Base-by-base conservation (phyloP, 805 yeast species). In the Priceomyces melissophilus region DNA sequence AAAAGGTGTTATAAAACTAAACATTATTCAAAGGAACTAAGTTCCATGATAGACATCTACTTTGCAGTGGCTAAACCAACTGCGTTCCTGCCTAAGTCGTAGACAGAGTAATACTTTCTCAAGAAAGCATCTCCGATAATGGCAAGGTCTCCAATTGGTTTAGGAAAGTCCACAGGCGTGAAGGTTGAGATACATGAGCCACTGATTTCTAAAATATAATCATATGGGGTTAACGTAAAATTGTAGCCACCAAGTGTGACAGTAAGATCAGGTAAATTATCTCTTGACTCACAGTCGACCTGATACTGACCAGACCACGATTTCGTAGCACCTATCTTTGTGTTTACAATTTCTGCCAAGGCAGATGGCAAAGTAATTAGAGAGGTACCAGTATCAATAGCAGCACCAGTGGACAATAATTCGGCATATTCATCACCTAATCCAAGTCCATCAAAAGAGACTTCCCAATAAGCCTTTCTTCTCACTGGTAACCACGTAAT, bases 401-500 rank as follows among this genome's bases (percentile, higher is more conserved):
- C 96, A 57, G 97, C 99, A 64, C 99, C 99, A 47, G 89, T 82
- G 58, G 71, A 72, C 52, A 76, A 78, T 58, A 93, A 79, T 54
- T 75, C 79, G 38, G 98, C 96, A 58, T 78, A 86, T 70, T 93
- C 96, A 52, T 85, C 86, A 57, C 99, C 99, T 48, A 93, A 76
- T 33, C 90, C 87, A 62, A 93, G 75, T 54, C 96, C 90, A 54
- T 88, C 88, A 53, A 93, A 84, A 54, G 84, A 79, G 45, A 93
- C 99, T 76, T 93, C 99, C 99, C 99, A 93, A 79, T 93, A 93
- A 27, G 98, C 99, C 82, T 90, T 89, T 78, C 99, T 87, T 76
- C 99, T 88, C 47, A 93, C 95, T 44, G 99, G 99, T 68, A 93
- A 78, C 89, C 95, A 89, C 39, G 91, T 86, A 57, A 93, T 77